Evolutionary conservation across 1,139 yeast genomes (phyloP), one percentile per base, ranked within the genome.

Genomic region (Blastobotrys apis): DNA sequence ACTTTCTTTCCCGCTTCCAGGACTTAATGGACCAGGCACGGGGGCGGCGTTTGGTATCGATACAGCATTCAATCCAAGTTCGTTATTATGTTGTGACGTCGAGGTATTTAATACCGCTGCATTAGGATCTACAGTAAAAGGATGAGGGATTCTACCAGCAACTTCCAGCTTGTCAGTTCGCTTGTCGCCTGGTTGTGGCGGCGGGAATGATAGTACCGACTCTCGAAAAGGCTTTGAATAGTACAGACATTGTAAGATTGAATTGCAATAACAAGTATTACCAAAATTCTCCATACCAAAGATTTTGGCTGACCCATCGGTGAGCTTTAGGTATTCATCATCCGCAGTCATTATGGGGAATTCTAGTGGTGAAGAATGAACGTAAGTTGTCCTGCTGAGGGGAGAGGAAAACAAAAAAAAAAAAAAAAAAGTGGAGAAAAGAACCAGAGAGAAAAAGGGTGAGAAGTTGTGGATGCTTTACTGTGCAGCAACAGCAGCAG

Each of bases 211-310:
- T 37, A 80, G 59, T 5, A 92, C 67, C 42, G 75, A 73, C 22
- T 72, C 67, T 39, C 97, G 73, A 56, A 92, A 87, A 22, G 73
- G 75, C 36, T 77, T 76, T 1, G 92, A 74, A 63, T 84, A 82
- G 67, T 77, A 92, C 19, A 92, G 74, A 55, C 95, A 87, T 63
- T 92, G 98, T 23, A 92, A 67, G 22, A 92, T 84, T 8, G 96
- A 87, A 59, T 92, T 92, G 64, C 95, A 87, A 65, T 92, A 92
- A 66, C 98, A 90, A 0, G 95, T 90, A 63, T 85, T 65, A 26
- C 97, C 97, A 63, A 88, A 90, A 65, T 92, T 92, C 63, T 92
- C 97, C 78, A 90, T 81, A 4, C 98, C 98, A 65, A 82, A 92
- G 33, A 88, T 76, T 64, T 88, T 66, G 49, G 65, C 65, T 17